Conservation (phyloP, 2,329 filamentous ascomycete species). For the Fusarium sp. region DNA sequence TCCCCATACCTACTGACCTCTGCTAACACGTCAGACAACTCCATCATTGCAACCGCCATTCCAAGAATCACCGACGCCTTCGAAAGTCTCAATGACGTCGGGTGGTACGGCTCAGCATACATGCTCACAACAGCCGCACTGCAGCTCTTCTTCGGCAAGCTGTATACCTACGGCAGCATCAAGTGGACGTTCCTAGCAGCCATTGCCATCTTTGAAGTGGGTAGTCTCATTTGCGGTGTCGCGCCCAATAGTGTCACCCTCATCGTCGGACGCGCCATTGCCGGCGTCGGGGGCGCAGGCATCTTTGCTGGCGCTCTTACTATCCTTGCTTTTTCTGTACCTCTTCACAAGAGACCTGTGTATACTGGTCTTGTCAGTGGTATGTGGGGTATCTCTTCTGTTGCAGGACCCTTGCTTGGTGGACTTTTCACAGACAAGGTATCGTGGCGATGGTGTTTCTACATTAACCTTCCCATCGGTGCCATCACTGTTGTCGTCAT, state of each 20-base stretch:
- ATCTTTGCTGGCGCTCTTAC: conserved; percentile 59
- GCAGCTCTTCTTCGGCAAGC: conserved; percentile 56
- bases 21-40: conserved; percentile 49
- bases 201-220: conserved; percentile 58
- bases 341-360: conserved; percentile 50
- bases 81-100: conserved; percentile 59
- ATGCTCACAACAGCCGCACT: conserved; percentile 57
- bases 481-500: conserved; percentile 51
- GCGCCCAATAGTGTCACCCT: conserved; percentile 50
- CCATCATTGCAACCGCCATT: conserved; percentile 59
- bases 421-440: conserved; percentile 53
- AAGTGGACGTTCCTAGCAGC: conserved; percentile 56
- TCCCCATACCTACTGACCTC: too few species aligned
- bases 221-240: conserved; percentile 56
- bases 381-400: conserved; percentile 61
- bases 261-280: conserved; percentile 53
- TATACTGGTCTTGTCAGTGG: conserved; percentile 53
- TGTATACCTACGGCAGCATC: conserved; percentile 60
- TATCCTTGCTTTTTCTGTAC: conserved; percentile 56
- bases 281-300: conserved; percentile 57
- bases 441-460: conserved; percentile 57
- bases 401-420: conserved; percentile 52
- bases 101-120: conserved; percentile 63
- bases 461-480: conserved; percentile 56
- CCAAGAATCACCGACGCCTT: conserved; percentile 58